These are phyloP conservation scores for Dioscorea zingiberensis DNA, from an alignment of 106 monocot genomes.

Conservation along the genomic window DNA sequence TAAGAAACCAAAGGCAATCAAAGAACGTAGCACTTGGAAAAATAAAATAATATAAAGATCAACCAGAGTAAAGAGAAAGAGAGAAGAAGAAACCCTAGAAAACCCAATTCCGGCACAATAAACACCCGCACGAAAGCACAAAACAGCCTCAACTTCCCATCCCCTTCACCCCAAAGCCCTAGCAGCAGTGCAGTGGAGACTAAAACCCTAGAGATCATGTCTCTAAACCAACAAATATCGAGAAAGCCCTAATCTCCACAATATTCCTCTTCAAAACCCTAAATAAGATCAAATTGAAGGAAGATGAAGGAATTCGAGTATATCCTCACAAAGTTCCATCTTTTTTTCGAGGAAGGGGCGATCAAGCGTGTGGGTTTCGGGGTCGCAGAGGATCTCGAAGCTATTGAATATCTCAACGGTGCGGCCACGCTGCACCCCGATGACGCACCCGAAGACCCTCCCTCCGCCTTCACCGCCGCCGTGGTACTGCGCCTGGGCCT, in stretches of 20 bases:
- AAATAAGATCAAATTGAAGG: conserved; percentile 5
- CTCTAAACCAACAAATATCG: too few species aligned
- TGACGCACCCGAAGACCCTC: conserved; percentile 89
- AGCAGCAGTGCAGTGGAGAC: too few species aligned
- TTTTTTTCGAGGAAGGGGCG: conserved; percentile 85
- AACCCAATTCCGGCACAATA: too few species aligned
- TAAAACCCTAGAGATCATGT: too few species aligned
- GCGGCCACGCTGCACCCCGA: conserved; percentile 88
- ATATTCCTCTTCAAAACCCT: background rate
- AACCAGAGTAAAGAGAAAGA: too few species aligned
- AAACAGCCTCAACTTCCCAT: too few species aligned
- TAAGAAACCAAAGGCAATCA: too few species aligned
- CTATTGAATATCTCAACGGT: conserved; percentile 99
- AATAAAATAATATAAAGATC: too few species aligned
- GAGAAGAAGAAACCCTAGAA: conserved; percentile 3
- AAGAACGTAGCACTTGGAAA: too few species aligned
- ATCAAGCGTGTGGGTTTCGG: conserved; percentile 56
- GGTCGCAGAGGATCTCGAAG: conserved; percentile 80
- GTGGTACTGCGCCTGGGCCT: conserved; percentile 49
- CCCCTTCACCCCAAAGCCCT: too few species aligned
- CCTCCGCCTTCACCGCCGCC: conserved; percentile 1
- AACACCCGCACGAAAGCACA: too few species aligned
- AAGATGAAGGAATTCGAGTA: background rate
- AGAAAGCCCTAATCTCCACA: background rate
- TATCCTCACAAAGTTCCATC: conserved; percentile 75